These are phyloP conservation scores for Penicillium frequentans DNA, from an alignment of 2,329 filamentous ascomycete species.

Conservation along the genomic window DNA sequence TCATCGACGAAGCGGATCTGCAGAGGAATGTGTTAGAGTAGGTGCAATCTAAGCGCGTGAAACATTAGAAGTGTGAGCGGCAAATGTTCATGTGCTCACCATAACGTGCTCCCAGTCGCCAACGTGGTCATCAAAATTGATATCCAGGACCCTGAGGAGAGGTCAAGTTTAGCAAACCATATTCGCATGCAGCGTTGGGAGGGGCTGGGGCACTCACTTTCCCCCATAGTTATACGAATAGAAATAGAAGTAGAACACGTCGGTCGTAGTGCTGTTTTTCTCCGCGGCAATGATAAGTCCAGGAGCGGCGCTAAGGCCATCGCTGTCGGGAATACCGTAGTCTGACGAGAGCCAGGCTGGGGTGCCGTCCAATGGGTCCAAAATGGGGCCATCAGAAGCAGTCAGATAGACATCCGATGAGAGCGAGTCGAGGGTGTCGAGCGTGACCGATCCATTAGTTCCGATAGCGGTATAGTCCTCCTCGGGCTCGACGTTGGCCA, in stretches of 20 bases:
- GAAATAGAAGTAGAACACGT: constrained; percentile 6
- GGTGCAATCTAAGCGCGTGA: background rate
- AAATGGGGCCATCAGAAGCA: constrained; percentile 4
- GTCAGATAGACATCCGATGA: constrained; percentile 4
- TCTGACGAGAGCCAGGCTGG: constrained; percentile 4
- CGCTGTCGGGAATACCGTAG: constrained; percentile 2
- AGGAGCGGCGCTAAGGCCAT: background rate
- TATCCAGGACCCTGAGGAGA: constrained; percentile 1
- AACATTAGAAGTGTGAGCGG: background rate
- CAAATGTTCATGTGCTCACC: background rate
- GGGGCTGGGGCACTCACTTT: background rate
- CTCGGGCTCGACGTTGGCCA: constrained; percentile 3
- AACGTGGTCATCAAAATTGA: constrained; percentile 6
- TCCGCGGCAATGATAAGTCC: constrained; percentile 1
- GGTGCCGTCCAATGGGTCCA: constrained; percentile 1
- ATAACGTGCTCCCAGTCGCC: constrained; percentile 6
- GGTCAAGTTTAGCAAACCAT: background rate
- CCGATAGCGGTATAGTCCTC: background rate
- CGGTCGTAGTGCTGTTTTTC: constrained; percentile 5
- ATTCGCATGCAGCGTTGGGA: background rate
- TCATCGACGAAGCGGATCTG: constrained; percentile 6
- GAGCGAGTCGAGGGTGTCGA: background rate
- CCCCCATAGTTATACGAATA: constrained; percentile 6
- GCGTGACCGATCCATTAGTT: constrained; percentile 1
- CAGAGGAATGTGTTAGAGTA: background rate